A percentile compares a stretch with the other conserved stretches of the same genome.
These are phyloP conservation scores for Limonium bicolor DNA, from an alignment of 148 eudicot species.

Conservation along the genomic window DNA sequence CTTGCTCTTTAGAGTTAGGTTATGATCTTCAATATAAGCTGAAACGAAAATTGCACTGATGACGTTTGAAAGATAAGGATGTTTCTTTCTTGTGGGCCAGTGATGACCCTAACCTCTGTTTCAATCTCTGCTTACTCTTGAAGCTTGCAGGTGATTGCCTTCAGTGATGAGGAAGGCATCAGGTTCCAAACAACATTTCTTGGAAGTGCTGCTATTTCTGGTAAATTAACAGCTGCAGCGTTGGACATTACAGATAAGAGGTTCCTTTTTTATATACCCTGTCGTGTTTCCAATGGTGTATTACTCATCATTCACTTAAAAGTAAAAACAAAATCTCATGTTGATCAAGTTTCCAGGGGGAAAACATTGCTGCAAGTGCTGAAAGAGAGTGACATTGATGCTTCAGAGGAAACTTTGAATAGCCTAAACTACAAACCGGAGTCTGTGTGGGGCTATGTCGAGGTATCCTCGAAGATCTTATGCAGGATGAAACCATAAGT, in stretches of 20 bases:
- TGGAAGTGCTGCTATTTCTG: conserved; percentile 95
- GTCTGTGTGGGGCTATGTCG: conserved; percentile 84
- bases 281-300: no score
- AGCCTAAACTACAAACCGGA: conserved; percentile 68
- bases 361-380: conserved; percentile 58
- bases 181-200: conserved; percentile 93
- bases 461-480: no score
- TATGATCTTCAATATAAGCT: no score
- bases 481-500: no score
- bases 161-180: conserved; percentile 96
- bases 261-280: conserved; percentile 24
- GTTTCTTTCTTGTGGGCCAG: no score
- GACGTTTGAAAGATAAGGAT: no score
- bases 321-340: no score
- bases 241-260: conserved; percentile 68
- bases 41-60: no score
- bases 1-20: no score
- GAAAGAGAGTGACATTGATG: conserved; percentile 36
- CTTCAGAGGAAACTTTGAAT: conserved; percentile 40
- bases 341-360: conserved; percentile 40
- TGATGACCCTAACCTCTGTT: not conserved
- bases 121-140: conserved; percentile 6
- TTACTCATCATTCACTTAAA: conserved; percentile 3
- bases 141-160: conserved; percentile 70
- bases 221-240: conserved; percentile 52